A percentile compares a stretch with the other conserved stretches of the same genome.
phyloP scores from a whole-genome alignment of 2,329 filamentous ascomycete genomes.

The Cryphonectria naterciae region DNA sequence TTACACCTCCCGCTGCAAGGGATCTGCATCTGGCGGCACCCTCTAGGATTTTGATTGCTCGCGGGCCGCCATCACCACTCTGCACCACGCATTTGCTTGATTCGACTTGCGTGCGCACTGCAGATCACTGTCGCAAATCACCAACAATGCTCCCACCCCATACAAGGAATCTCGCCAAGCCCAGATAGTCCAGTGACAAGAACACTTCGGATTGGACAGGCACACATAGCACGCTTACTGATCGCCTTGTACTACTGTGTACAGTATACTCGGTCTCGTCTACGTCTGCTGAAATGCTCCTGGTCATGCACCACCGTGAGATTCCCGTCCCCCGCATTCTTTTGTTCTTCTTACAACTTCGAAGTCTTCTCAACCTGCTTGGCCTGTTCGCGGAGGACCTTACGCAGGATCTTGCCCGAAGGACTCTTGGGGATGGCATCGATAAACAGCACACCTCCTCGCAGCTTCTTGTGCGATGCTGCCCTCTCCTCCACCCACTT shows the following conservation, averaged over 20 bases:
- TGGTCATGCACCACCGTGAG: not conserved
- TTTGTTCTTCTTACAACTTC: conserved; percentile 27
- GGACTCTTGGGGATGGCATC: conserved; percentile 65
- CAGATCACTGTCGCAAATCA: not conserved
- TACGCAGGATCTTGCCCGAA: conserved; percentile 65
- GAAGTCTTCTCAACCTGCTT: conserved; percentile 38
- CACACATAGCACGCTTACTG: not conserved
- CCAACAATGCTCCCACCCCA: not conserved
- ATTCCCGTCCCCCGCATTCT: not conserved
- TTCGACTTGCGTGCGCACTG: not conserved
- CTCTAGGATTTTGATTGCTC: not conserved
- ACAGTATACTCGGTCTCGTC: not conserved
- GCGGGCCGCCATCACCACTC: not conserved
- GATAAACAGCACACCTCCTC: conserved; percentile 50
- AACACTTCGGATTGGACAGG: not conserved
- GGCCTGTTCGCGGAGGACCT: conserved; percentile 55
- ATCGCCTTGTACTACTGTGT: not conserved
- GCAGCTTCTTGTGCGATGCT: conserved; percentile 38
- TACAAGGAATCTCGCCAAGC: not conserved
- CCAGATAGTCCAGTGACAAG: not conserved
- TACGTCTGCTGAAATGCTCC: not conserved
- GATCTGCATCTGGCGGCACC: not conserved
- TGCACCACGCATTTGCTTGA: not conserved
- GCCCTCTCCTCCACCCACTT: conserved; percentile 36
- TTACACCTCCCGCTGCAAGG: not conserved